Evolutionary conservation across 768 basidiomycete species (phyloP), one percentile per base, ranked within the genome.

Genomic region (Naganishia friedmannii): DNA sequence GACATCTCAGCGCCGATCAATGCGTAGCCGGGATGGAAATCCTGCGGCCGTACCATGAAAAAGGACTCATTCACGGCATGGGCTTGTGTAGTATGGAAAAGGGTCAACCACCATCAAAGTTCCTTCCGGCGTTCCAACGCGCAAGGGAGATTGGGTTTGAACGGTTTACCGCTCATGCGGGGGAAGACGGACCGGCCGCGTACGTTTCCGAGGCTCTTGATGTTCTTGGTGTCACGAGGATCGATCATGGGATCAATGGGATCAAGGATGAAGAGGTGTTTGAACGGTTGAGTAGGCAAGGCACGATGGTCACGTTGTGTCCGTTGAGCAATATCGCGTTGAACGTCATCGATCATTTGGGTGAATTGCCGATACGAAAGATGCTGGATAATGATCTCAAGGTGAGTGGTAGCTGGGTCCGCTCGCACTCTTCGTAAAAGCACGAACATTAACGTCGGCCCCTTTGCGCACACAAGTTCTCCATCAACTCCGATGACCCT

Each of bases 401-500:
- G 46, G 68, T 60, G 29, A 60, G 68, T 69, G 4, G 26, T 8
- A 21, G 48, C 5, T 23, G 17, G 13, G 6, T 26, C 6, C 23
- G 23, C 8, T 26, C 15, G 26, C 39, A 28, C n/a, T 0, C 31
- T 19, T 1, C 10, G 5, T 42, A 34, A 7, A 7, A 4, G 12
- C 34, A 42, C 5, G 60, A 58, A 15, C 31, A 4, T 42, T 5
- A 45, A n/a, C 39, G 10, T 26, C 34, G n/a, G n/a, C 15, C 9
- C 29, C 21, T 12, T 26, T 26, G 10, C 5, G 19, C 23, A 3
- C 32, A 15, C 57, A 37, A 69, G 51, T 76, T 76, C 67, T 71
- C 70, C 12, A 66, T 76, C 70, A 76, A 76, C 54, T 68, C 70
- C 32, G 75, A 76, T 54, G 75, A 76, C 70, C 75, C 75, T 1